These are phyloP conservation scores for Geotrichum ghanense DNA, from an alignment of 805 yeast genomes.

Conservation along the genomic window DNA sequence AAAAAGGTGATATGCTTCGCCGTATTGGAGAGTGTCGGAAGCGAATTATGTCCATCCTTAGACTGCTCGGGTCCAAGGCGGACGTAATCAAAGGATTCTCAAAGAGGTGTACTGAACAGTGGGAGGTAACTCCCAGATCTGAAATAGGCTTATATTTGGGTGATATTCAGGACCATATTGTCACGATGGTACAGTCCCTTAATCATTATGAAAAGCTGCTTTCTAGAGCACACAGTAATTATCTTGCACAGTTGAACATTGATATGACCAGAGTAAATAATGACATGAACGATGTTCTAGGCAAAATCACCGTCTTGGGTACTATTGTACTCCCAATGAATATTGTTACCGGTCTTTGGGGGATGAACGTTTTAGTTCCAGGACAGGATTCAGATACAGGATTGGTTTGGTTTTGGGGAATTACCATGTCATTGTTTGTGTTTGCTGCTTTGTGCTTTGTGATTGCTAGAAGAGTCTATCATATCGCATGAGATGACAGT, in stretches of 20 bases:
- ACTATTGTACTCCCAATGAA: conserved; percentile 92
- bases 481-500: background rate
- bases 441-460: conserved; percentile 21
- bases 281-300: conserved; percentile 92
- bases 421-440: conserved; percentile 18
- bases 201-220: conserved; percentile 90
- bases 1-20: conserved; percentile 89
- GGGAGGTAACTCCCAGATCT: conserved; percentile 66
- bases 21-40: conserved; percentile 93
- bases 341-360: conserved; percentile 95
- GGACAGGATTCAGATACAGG: conserved; percentile 60
- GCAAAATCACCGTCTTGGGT: conserved; percentile 87
- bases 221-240: conserved; percentile 92
- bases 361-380: conserved; percentile 95
- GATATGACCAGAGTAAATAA: conserved; percentile 97
- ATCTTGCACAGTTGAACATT: conserved; percentile 90
- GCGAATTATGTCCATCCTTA: conserved; percentile 78
- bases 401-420: conserved; percentile 51
- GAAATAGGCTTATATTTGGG: conserved; percentile 93
- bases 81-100: conserved; percentile 96
- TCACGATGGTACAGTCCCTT: conserved; percentile 91
- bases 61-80: conserved; percentile 84
- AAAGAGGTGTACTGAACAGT: conserved; percentile 77
- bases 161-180: conserved; percentile 95
- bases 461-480: conserved; percentile 12